Percentiles rank a stretch among this genome's conserved stretches.
Evolutionary conservation across 2,329 filamentous ascomycete species (phyloP).

Genomic region (Epicoccum nigrum): DNA sequence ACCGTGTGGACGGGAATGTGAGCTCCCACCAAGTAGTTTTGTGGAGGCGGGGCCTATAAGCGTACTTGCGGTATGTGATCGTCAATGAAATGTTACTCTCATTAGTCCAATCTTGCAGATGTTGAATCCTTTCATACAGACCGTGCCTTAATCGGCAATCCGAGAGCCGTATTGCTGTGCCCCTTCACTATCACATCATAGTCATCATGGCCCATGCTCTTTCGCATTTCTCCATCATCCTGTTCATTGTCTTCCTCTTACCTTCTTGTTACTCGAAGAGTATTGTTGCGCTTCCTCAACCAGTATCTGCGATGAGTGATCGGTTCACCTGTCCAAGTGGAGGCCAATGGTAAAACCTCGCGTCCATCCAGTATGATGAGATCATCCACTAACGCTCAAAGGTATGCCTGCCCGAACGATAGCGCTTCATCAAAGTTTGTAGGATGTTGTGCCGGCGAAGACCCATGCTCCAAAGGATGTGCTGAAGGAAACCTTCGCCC

Average conservation of each 20-base stretch:
- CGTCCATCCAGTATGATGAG: not conserved
- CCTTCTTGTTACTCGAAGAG: conserved; percentile 4
- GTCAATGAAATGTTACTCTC: conserved; percentile 5
- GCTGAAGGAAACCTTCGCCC: conserved; percentile 39
- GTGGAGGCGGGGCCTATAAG: conserved; percentile 15
- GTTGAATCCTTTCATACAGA: conserved; percentile 8
- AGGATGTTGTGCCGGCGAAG: conserved; percentile 47
- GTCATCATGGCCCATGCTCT: conserved; percentile 16
- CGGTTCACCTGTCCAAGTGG: conserved; percentile 31
- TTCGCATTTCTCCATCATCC: conserved; percentile 11
- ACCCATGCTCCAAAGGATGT: conserved; percentile 50
- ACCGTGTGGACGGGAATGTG: conserved; percentile 9
- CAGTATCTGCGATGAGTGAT: conserved; percentile 12
- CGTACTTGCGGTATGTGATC: conserved; percentile 1
- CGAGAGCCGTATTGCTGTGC: conserved; percentile 12
- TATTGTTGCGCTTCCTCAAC: conserved; percentile 14
- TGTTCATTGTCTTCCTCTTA: conserved; percentile 6
- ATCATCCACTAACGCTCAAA: conserved; percentile 17
- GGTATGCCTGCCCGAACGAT: conserved; percentile 32
- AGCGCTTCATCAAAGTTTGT: conserved; percentile 42
- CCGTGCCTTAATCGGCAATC: conserved; percentile 7
- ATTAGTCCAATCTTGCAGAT: conserved; percentile 9
- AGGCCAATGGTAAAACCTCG: conserved; percentile 36
- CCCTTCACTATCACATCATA: conserved; percentile 11
- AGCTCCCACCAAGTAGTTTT: conserved; percentile 11